Evolutionary conservation across 2,329 filamentous ascomycete species (phyloP).

Genomic region (Rutstroemia sp.): DNA sequence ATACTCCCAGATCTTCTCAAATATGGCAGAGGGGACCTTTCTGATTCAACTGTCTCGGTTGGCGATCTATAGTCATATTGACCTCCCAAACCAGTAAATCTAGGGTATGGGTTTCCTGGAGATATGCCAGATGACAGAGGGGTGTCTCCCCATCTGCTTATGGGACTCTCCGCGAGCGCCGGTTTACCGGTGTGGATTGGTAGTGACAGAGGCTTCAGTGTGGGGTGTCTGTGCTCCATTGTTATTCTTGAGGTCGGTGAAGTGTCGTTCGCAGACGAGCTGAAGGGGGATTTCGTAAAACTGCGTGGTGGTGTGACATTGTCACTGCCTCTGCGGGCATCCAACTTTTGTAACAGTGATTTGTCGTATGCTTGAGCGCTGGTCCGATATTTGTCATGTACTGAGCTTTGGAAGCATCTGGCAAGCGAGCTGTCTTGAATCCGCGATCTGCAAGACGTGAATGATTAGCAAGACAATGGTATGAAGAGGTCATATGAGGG

Average conservation of each 20-base stretch:
- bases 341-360: constrained; percentile 31
- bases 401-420: constrained; percentile 29
- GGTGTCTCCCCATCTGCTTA: constrained; percentile 27
- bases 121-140: constrained; percentile 25
- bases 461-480: constrained; percentile 7
- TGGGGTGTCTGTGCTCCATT: constrained; percentile 24
- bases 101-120: constrained; percentile 21
- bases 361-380: constrained; percentile 33
- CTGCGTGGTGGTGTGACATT: constrained; percentile 28
- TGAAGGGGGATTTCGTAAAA: constrained; percentile 23
- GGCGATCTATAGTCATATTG: constrained; percentile 27
- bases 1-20: constrained; percentile 35
- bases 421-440: background rate
- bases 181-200: constrained; percentile 26
- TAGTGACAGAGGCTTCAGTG: constrained; percentile 30
- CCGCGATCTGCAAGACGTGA: constrained; percentile 17
- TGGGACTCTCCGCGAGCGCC: constrained; percentile 25
- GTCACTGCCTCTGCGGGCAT: constrained; percentile 26
- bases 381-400: constrained; percentile 29
- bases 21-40: constrained; percentile 26
- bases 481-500: background rate
- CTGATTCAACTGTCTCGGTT: constrained; percentile 25
- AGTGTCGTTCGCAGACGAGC: constrained; percentile 27
- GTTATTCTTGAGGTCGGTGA: constrained; percentile 29
- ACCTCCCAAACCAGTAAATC: constrained; percentile 14